These are phyloP conservation scores for Fusarium foetens DNA, from an alignment of 2,329 filamentous ascomycete species.

Conservation along the genomic window DNA sequence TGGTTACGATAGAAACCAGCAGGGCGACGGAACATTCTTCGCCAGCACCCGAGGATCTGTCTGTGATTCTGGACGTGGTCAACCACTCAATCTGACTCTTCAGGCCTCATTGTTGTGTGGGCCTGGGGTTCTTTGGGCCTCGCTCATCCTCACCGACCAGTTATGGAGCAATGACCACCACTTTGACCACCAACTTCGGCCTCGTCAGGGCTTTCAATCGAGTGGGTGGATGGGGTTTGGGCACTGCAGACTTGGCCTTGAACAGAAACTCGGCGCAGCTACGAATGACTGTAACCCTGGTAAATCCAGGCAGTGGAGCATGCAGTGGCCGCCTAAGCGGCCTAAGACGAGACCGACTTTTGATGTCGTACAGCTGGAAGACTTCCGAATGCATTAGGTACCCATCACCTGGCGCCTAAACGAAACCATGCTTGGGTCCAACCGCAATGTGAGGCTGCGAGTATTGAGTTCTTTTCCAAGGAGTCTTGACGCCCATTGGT, in stretches of 20 bases:
- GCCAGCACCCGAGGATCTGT: slow-evolving; percentile 33
- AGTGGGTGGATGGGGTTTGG: slow-evolving; percentile 19
- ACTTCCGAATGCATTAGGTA: slow-evolving; percentile 33
- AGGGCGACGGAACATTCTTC: slow-evolving; percentile 33
- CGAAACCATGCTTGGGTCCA: slow-evolving; percentile 23
- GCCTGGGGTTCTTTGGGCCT: slow-evolving; percentile 26
- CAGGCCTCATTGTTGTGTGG: slow-evolving; percentile 31
- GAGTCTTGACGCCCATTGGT: slow-evolving; percentile 21
- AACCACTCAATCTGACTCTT: slow-evolving; percentile 24
- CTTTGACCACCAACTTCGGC: slow-evolving; percentile 21
- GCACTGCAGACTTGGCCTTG: slow-evolving; percentile 27
- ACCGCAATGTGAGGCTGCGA: slow-evolving; percentile 39
- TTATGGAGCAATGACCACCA: slow-evolving; percentile 31
- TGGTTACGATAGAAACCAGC: slow-evolving; percentile 17
- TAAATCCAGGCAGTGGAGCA: slow-evolving; percentile 36
- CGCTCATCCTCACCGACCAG: slow-evolving; percentile 29
- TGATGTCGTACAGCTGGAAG: slow-evolving; percentile 23
- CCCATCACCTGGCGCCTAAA: slow-evolving; percentile 37
- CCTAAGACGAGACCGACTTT: slow-evolving; percentile 42
- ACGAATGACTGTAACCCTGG: slow-evolving; percentile 26
- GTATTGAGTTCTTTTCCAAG: slow-evolving; percentile 33
- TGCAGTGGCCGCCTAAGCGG: slow-evolving; percentile 28
- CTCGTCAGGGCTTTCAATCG: slow-evolving; percentile 18
- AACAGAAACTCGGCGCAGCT: slow-evolving; percentile 23
- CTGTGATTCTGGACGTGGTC: slow-evolving; percentile 15